Evolutionary conservation across 495 filamentous ascomycete species (phyloP).

Genomic region (Penicillium maclennaniae): DNA sequence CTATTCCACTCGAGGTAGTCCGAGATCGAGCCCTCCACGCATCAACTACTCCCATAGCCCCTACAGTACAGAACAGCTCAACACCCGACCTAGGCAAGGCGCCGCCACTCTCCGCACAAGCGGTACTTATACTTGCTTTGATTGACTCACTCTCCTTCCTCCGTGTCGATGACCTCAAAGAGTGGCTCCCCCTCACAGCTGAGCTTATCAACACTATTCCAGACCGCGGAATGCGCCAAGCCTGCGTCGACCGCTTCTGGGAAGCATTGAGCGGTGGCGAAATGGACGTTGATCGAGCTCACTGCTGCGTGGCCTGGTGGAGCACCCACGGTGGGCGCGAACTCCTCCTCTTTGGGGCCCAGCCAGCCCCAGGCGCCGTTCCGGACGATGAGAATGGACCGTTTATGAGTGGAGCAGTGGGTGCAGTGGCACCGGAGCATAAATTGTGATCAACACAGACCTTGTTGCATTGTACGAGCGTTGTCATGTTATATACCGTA

Average conservation of each 20-base stretch:
- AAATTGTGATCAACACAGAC: conserved; percentile 30
- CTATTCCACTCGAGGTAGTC: conserved; percentile 77
- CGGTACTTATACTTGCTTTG: conserved; percentile 72
- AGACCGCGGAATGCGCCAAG: conserved; percentile 57
- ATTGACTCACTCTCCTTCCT: conserved; percentile 80
- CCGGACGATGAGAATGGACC: conserved; percentile 24
- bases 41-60: conserved; percentile 47
- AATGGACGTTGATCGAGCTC: conserved; percentile 85
- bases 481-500: conserved; percentile 15
- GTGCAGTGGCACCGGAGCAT: conserved; percentile 37
- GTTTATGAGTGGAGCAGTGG: conserved; percentile 61
- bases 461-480: conserved; percentile 8
- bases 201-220: conserved; percentile 60
- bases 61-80: conserved; percentile 26
- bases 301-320: conserved; percentile 88
- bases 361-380: conserved; percentile 14
- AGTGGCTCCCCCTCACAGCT: conserved; percentile 72
- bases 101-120: conserved; percentile 69
- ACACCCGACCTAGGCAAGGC: conserved; percentile 24
- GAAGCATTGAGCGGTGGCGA: conserved; percentile 77
- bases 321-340: conserved; percentile 64
- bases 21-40: conserved; percentile 60
- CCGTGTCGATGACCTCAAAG: conserved; percentile 62
- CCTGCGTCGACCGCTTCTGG: conserved; percentile 78
- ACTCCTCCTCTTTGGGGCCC: conserved; percentile 55